Evolutionary conservation across 106 monocot species (phyloP).

Genomic region (Ottelia alismoides): DNA sequence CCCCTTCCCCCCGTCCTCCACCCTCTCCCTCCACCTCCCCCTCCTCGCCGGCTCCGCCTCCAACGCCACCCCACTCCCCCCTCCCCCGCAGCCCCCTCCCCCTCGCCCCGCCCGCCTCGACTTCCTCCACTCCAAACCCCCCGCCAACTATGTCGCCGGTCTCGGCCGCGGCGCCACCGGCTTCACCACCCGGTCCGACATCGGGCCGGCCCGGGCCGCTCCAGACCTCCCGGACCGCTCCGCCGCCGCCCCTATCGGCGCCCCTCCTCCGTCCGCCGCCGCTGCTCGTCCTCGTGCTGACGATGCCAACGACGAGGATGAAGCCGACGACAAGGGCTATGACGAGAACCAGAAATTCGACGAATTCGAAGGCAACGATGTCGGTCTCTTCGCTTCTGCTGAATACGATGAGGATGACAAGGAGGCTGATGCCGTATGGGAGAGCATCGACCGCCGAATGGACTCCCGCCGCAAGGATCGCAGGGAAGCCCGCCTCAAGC

Average conservation of each 20-base stretch:
- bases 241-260: conserved; percentile 16
- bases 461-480: conserved; percentile 81
- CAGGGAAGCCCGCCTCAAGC: conserved; percentile 79
- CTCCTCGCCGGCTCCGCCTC: conserved; percentile 35
- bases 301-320: conserved; percentile 49
- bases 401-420: conserved; percentile 99
- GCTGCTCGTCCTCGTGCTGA: conserved; percentile 43
- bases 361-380: conserved; percentile 95
- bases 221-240: conserved; percentile 86
- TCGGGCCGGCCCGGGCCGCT: conserved; percentile 88
- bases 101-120: conserved; percentile 54
- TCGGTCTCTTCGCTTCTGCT: conserved; percentile 87
- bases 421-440: conserved; percentile 97
- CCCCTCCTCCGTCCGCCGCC: not conserved
- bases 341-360: conserved; percentile 99
- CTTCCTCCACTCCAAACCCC: conserved; percentile 90
- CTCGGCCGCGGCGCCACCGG: conserved; percentile 97
- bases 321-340: conserved; percentile 88
- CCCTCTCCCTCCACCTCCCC: conserved; percentile 32
- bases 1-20: conserved; percentile 23
- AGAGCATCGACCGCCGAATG: conserved; percentile 84
- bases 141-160: conserved; percentile 91
- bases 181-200: conserved; percentile 95
- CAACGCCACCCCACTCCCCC: conserved; percentile 39
- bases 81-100: conserved; percentile 33